Conservation (phyloP, 2,329 filamentous ascomycete genomes). For the Trichoderma gracile region DNA sequence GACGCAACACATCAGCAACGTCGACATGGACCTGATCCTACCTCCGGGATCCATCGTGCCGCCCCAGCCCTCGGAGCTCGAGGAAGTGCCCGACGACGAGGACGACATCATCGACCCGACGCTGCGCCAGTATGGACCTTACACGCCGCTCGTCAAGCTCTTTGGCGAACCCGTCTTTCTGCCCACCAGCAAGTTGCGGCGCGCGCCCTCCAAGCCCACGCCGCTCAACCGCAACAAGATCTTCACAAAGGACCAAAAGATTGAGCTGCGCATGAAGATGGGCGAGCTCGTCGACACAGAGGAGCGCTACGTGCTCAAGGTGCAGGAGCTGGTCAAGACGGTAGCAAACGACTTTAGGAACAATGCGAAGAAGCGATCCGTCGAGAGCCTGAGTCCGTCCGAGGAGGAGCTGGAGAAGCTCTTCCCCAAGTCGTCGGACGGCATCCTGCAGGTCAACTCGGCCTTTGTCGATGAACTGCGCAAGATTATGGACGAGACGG, state of each 20-base stretch:
- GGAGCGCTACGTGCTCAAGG: slow-evolving; percentile 86
- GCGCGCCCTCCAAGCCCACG: slow-evolving; percentile 84
- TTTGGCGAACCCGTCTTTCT: slow-evolving; percentile 85
- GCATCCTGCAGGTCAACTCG: slow-evolving; percentile 79
- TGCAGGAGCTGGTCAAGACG: slow-evolving; percentile 78
- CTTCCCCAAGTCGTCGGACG: slow-evolving; percentile 78
- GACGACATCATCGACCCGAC: slow-evolving; percentile 66
- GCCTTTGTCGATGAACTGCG: slow-evolving; percentile 77
- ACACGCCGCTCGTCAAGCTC: slow-evolving; percentile 72
- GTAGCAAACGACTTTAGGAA: slow-evolving; percentile 79
- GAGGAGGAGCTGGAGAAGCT: slow-evolving; percentile 71
- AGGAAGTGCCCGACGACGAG: slow-evolving; percentile 61
- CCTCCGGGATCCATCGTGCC: slow-evolving; percentile 75
- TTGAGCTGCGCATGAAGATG: slow-evolving; percentile 83
- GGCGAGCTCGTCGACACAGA: slow-evolving; percentile 90
- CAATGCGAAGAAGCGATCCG: slow-evolving; percentile 60
- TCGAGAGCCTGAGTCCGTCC: slow-evolving; percentile 68
- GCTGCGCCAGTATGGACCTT: slow-evolving; percentile 71
- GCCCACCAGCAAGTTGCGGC: slow-evolving; percentile 78
- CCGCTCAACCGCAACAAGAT: slow-evolving; percentile 75
- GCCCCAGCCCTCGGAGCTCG: slow-evolving; percentile 58
- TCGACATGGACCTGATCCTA: slow-evolving; percentile 85
- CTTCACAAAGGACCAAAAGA: slow-evolving; percentile 79
- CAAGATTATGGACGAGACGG: slow-evolving; percentile 76
- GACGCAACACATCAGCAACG: slow-evolving; percentile 78